Base-by-base conservation (phyloP, 1,284 basidiomycete genomes). In the Neolentinus lepideus region DNA sequence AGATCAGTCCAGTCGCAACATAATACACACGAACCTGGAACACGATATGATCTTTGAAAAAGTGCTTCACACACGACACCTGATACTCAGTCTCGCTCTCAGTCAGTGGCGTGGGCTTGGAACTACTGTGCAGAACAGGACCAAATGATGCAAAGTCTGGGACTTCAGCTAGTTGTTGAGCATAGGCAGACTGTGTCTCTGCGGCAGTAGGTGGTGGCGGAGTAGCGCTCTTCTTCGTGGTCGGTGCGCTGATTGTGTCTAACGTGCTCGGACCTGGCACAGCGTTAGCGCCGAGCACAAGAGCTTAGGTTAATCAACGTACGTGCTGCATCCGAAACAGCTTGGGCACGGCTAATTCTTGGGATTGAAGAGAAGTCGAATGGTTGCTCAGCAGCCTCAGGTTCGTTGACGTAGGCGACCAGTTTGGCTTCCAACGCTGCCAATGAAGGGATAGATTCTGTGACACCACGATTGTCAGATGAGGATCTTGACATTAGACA, bases 71-170 rank as follows among this genome's bases (percentile, higher is more conserved):
- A 61, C 91, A 94, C 14, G 90, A 85, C 56, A 98, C 96, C 64
- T 97, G 94, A 69, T 99, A 99, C 74, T 99, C 97, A 6, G 95
- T 99, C 74, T 98, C 97, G 67, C 83, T 88, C 75, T 99, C 97
- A 27, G 97, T 99, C 58, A 99, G 85, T 63, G 90, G 90, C 29
- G 81, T 75, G 6, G 90, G 87, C 67, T 87, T 92, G 52, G 80
- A 63, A 58, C 87, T 92, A 75, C 93, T 97, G 74, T 90, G 93
- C 66, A 97, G 80, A 51, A 97, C 84, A 51, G 87, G 73, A 3
- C 96, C 97, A 71, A 98, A 99, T 19, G 77, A 73, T 12, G 83
- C 82, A 60, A 99, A 83, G 66, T 98, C 92, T 22, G 94, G 88
- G 14, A 99, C 85, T 58, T 88, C 88, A 1, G 84, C 77, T 10